These are phyloP conservation scores for Cladosporium sp. DNA, from an alignment of 2,329 filamentous ascomycete genomes.

Conservation along the genomic window DNA sequence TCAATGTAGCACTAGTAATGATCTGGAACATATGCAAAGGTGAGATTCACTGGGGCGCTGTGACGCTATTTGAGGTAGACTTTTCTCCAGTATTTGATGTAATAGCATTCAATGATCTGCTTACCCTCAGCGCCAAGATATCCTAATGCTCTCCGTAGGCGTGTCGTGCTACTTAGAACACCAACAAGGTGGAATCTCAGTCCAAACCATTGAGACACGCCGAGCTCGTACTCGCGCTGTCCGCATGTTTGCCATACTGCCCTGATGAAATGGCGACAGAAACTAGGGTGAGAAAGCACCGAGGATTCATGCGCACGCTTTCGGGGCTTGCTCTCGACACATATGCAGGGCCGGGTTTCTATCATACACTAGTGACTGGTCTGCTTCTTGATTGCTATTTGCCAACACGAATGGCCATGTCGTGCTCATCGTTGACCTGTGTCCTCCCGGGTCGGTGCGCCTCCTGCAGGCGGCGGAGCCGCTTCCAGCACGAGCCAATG, in stretches of 20 bases:
- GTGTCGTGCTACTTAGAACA: background rate
- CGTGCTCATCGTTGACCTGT: too few species aligned
- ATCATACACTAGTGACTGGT: background rate
- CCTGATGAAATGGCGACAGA: background rate
- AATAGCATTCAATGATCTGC: background rate
- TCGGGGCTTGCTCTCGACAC: background rate
- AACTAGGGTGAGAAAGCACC: background rate
- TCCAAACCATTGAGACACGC: background rate
- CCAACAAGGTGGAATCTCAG: background rate
- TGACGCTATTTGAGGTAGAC: background rate
- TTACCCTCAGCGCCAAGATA: background rate
- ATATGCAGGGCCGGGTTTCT: background rate
- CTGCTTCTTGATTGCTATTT: background rate
- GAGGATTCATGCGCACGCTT: background rate
- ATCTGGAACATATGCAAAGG: background rate
- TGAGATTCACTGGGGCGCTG: background rate
- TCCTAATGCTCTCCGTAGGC: background rate
- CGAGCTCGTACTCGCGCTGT: background rate
- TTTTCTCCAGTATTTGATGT: background rate
- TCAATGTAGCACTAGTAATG: background rate
- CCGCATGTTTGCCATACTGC: background rate
- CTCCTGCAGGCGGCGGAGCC: background rate
- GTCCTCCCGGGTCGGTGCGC: too few species aligned
- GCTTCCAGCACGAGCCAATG: background rate
- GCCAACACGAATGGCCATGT: background rate